Percentiles rank a stretch among this genome's conserved stretches.
Evolutionary conservation across 345 rosid genomes (phyloP).

Genomic region (Balakata baccata): DNA sequence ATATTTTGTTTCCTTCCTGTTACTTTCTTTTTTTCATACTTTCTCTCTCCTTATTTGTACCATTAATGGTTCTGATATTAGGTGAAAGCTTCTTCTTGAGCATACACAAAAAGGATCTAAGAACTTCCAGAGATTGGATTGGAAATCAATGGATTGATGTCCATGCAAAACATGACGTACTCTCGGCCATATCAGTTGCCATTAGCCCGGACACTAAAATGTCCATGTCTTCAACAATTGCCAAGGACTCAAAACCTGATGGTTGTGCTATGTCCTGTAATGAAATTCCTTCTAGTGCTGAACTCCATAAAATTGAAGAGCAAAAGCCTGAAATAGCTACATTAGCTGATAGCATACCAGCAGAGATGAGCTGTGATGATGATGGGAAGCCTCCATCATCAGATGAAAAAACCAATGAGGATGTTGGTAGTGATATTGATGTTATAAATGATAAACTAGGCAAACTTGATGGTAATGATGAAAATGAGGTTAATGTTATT

Average conservation of each 20-base stretch:
- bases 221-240: constrained; percentile 39
- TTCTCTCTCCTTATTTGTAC: constrained; percentile 9
- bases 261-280: constrained; percentile 11
- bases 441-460: constrained; percentile 8
- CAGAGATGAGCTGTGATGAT: constrained; percentile 33
- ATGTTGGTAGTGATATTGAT: constrained; percentile 25
- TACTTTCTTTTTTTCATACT: background rate
- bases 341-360: constrained; percentile 26
- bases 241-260: constrained; percentile 40
- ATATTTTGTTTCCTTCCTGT: constrained; percentile 5
- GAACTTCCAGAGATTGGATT: constrained; percentile 81
- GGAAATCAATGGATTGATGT: constrained; percentile 74
- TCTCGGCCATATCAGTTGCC: constrained; percentile 44
- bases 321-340: constrained; percentile 34
- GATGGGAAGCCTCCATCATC: constrained; percentile 26
- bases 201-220: constrained; percentile 42
- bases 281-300: constrained; percentile 25
- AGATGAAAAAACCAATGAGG: constrained; percentile 35
- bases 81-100: constrained; percentile 67
- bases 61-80: constrained; percentile 32
- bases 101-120: constrained; percentile 50
- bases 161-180: constrained; percentile 54
- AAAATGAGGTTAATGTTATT: constrained; percentile 17
- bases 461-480: constrained; percentile 28
- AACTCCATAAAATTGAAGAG: constrained; percentile 36